Percentiles rank a stretch among this genome's conserved stretches.
These are phyloP conservation scores for Exophiala phaeomuriformis DNA, from an alignment of 2,329 filamentous ascomycete genomes.

Conservation along the genomic window DNA sequence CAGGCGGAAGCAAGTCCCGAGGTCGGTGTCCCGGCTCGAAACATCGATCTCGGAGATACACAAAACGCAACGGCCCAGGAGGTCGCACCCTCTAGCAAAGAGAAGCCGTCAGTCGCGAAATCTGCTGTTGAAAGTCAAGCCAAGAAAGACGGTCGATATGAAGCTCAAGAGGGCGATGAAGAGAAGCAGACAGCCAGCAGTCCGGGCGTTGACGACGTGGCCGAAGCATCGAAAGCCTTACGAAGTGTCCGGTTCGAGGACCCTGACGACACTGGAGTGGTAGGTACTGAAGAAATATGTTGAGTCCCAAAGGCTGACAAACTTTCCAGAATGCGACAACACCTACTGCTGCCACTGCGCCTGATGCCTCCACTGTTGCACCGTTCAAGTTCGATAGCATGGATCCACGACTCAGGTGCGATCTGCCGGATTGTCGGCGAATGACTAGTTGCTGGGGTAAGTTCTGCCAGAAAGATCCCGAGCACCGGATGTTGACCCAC, in stretches of 20 bases:
- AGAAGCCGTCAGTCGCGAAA: neutral
- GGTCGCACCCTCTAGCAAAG: neutral
- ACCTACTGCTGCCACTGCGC: neutral
- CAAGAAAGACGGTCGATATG: neutral
- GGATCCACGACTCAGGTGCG: slow-evolving; percentile 38
- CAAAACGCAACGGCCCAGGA: neutral
- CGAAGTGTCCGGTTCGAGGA: neutral
- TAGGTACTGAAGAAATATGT: neutral
- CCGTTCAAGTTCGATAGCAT: slow-evolving; percentile 43
- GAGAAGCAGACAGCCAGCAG: neutral
- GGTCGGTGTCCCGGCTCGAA: too few species aligned
- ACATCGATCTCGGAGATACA: too few species aligned
- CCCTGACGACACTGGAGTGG: neutral
- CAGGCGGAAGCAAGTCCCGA: too few species aligned
- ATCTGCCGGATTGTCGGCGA: slow-evolving; percentile 27
- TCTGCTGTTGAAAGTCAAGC: neutral
- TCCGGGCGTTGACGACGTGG: neutral
- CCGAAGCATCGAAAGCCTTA: neutral
- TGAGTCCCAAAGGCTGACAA: neutral
- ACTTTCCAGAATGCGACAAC: neutral
- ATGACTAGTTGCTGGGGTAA: slow-evolving; percentile 29
- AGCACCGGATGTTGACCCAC: slow-evolving; percentile 21
- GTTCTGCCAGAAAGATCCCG: slow-evolving; percentile 3
- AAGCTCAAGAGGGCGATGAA: neutral
- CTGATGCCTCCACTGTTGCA: neutral